These are phyloP conservation scores for Sesbania bispinosa DNA, from an alignment of 306 rosid species.

Conservation along the genomic window DNA sequence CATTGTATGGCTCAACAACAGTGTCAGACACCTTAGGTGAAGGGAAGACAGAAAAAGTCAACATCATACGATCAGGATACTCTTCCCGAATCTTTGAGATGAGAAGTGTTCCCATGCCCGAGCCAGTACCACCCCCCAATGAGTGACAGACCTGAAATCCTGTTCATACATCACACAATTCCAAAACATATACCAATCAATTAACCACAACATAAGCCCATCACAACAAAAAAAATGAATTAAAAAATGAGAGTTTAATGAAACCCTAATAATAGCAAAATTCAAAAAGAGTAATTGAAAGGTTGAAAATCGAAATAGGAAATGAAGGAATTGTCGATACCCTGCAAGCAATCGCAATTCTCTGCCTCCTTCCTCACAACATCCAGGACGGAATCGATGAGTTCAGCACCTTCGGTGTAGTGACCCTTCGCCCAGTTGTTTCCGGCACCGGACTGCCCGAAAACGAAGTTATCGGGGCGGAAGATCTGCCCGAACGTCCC, in stretches of 20 bases:
- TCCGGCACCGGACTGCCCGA: slow-evolving; percentile 68
- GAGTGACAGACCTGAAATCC: slow-evolving; percentile 72
- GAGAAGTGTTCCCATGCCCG: slow-evolving; percentile 70
- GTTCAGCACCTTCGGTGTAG: slow-evolving; percentile 63
- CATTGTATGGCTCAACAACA: slow-evolving; percentile 92
- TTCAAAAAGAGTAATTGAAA: too few species aligned
- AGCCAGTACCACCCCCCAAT: slow-evolving; percentile 68
- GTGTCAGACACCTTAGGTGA: slow-evolving; percentile 90
- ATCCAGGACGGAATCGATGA: slow-evolving; percentile 59
- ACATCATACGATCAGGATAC: slow-evolving; percentile 68
- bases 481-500: slow-evolving; percentile 59
- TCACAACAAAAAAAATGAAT: background rate
- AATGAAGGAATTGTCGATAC: background rate
- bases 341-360: slow-evolving; percentile 73
- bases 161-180: slow-evolving; percentile 8
- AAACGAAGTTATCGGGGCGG: slow-evolving; percentile 64
- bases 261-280: too few species aligned
- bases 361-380: slow-evolving; percentile 71
- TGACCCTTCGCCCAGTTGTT: slow-evolving; percentile 64
- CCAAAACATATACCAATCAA: background rate
- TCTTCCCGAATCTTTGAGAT: slow-evolving; percentile 67
- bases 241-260: too few species aligned
- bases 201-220: background rate
- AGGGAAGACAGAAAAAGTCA: slow-evolving; percentile 72
- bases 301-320: too few species aligned